These are phyloP conservation scores for Lasiodiplodia theobromae DNA, from an alignment of 2,329 filamentous ascomycete species.

Conservation along the genomic window DNA sequence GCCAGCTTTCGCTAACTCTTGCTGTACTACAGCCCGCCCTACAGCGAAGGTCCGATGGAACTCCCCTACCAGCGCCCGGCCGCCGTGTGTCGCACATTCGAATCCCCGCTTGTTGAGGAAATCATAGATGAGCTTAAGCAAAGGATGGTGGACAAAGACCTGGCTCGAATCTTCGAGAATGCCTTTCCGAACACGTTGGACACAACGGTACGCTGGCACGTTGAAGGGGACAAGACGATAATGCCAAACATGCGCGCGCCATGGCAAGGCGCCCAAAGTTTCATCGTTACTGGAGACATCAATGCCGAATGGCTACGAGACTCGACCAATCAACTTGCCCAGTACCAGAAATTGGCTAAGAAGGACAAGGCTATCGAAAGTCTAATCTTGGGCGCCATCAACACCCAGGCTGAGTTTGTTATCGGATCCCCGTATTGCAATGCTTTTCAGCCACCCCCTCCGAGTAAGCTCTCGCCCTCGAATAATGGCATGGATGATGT, in stretches of 20 bases:
- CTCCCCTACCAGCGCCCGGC: constrained; percentile 89
- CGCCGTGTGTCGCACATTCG: constrained; percentile 84
- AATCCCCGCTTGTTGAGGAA: constrained; percentile 83
- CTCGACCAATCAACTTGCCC: constrained; percentile 90
- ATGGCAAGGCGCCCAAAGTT: constrained; percentile 90
- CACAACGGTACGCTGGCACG: constrained; percentile 88
- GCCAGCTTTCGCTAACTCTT: constrained; percentile 31
- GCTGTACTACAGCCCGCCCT: constrained; percentile 66
- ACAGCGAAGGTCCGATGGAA: constrained; percentile 77
- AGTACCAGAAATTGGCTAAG: constrained; percentile 85
- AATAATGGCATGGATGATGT: constrained; percentile 82
- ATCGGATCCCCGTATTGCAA: constrained; percentile 97
- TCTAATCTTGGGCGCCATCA: constrained; percentile 90
- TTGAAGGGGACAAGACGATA: constrained; percentile 58
- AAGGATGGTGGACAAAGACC: constrained; percentile 81
- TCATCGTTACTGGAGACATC: constrained; percentile 93
- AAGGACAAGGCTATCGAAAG: constrained; percentile 80
- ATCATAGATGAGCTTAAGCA: constrained; percentile 84
- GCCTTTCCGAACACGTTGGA: constrained; percentile 91
- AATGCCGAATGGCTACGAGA: constrained; percentile 92
- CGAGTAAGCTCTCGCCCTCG: constrained; percentile 74
- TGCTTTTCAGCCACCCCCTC: constrained; percentile 92
- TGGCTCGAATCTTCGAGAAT: constrained; percentile 93
- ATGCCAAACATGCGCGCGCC: constrained; percentile 35
- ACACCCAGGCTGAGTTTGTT: constrained; percentile 94